Base-by-base conservation (phyloP, 2,329 filamentous ascomycete genomes). In the Claviceps sorghi region DNA sequence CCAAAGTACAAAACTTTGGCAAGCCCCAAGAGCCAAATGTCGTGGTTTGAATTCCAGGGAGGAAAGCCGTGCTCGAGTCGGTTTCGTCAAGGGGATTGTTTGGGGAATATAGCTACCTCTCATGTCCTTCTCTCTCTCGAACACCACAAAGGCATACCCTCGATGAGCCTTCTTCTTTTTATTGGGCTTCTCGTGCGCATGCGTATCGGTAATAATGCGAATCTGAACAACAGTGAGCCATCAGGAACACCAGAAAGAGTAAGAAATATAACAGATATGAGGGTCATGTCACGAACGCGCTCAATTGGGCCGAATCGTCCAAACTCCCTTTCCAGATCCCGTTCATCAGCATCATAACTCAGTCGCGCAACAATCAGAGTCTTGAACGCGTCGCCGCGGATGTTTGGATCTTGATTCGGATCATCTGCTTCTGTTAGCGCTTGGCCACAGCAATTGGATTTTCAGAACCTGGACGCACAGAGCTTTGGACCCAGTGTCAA, bases 41-140 rank as follows among this genome's bases (percentile, higher is more conserved):
- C 59, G 58, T 44, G 58, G 50, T 54, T 58, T 56, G 30, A 60
- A 57, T 58, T 59, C 59, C 58, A 52, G 45, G 34, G 11, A 15
- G 11, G 13, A 21, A 46, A 46, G 48, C 48, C 38, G 41, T 46
- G 53, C 42, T 52, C 44, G 26, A 17, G 49, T 34, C 38, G 52
- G 34, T 49, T 52, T 32, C 34, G 47, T 53, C 51, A 55, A 50
- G 41, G 46, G 49, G 45, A 54, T 4, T 19, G 8, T 48, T 47
- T 58, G 71, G 67, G 65, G 66, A 69, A 45, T 47, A 48, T 52
- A 52, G 70, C 81, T 94, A 96, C 90, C 89, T 88, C 94, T 94
- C 90, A 97, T 96, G 67, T 97, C 93, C 70, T 91, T 90, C 72
- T 97, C 93, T 67, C 88, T 84, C 70, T 97, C 91, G 66, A 91